These are phyloP conservation scores for Beta vulgaris DNA, from an alignment of 148 eudicot species.

Conservation along the genomic window DNA sequence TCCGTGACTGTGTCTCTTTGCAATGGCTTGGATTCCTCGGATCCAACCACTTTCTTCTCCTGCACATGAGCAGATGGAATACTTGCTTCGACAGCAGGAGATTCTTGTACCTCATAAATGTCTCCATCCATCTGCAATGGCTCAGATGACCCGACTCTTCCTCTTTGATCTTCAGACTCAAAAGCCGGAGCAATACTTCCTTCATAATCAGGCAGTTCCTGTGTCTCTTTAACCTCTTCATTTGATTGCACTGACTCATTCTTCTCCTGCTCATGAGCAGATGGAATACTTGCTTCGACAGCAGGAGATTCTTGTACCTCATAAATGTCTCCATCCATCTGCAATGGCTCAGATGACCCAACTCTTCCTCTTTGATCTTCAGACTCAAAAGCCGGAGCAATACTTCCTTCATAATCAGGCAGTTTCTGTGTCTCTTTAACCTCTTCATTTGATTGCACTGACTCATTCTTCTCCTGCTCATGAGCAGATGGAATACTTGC, in stretches of 20 bases:
- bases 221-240: background rate
- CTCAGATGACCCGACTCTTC: slow-evolving; percentile 6
- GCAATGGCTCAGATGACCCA: slow-evolving; percentile 11
- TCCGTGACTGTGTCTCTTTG: background rate
- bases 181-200: slow-evolving; percentile 1
- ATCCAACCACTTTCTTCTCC: background rate
- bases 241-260: background rate
- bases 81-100: slow-evolving; percentile 4
- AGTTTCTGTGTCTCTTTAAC: background rate
- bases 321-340: background rate
- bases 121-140: background rate
- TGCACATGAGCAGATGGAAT: background rate
- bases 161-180: slow-evolving; percentile 7
- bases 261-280: background rate
- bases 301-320: background rate
- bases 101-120: background rate
- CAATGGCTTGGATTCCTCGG: background rate
- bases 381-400: slow-evolving; percentile 16
- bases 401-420: slow-evolving; percentile 12
- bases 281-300: background rate
- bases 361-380: background rate
- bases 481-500: background rate
- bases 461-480: background rate
- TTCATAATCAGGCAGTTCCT: slow-evolving; percentile 12
- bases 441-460: slow-evolving; percentile 5